Percentiles rank a stretch among this genome's conserved stretches.
phyloP scores from a whole-genome alignment of 2,329 filamentous ascomycete genomes.

The Ilyonectria destructans region DNA sequence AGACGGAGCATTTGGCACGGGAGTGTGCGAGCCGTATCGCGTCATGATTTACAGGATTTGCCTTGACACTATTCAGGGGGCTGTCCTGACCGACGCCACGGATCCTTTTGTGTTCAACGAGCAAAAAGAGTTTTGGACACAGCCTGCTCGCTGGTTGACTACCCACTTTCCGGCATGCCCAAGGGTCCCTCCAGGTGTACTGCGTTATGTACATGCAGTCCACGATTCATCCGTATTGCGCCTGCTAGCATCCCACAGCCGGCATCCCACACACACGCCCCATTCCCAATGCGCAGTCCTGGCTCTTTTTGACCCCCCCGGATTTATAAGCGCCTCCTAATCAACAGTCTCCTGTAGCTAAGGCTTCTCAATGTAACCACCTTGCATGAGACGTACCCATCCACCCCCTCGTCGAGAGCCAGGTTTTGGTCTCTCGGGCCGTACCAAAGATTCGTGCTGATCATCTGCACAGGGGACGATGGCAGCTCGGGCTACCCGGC shows the following conservation, averaged over 20 bases:
- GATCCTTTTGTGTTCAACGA: not conserved
- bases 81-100: not conserved
- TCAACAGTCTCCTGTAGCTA: conserved; percentile 32
- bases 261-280: conserved; percentile 18
- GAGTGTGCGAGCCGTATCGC: not conserved
- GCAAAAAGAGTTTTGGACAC: not conserved
- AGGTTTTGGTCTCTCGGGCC: conserved; percentile 32
- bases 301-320: conserved; percentile 32
- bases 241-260: conserved; percentile 27
- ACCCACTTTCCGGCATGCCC: not conserved
- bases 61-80: not conserved
- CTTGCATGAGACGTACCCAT: conserved; percentile 37
- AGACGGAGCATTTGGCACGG: not conserved
- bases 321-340: conserved; percentile 44
- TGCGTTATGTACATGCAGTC: not conserved
- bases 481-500: conserved; percentile 14
- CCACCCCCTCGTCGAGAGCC: conserved; percentile 32
- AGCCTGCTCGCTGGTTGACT: not conserved
- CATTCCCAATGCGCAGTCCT: conserved; percentile 14
- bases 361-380: conserved; percentile 40
- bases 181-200: not conserved
- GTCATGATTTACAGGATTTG: not conserved
- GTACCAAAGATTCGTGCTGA: conserved; percentile 27
- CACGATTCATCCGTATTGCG: conserved; percentile 10
- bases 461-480: conserved; percentile 24